Conservation (phyloP, 164 flowering plant species). For the Magnolia officinalis region DNA sequence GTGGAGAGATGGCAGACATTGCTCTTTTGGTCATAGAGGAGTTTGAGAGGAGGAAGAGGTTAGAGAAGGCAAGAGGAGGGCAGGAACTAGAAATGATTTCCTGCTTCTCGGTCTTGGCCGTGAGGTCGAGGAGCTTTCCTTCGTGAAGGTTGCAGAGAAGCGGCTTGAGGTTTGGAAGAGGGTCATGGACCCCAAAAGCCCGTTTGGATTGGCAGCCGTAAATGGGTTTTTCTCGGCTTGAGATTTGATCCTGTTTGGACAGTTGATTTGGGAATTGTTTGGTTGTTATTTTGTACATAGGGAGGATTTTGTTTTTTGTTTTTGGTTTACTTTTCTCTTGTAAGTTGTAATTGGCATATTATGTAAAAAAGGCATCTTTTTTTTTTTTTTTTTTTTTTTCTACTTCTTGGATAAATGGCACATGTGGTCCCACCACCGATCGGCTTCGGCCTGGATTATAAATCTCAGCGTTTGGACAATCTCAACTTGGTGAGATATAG, state of each 20-base stretch:
- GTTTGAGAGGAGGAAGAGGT: constrained; percentile 56
- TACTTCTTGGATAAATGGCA: no score
- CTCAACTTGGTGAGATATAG: no score
- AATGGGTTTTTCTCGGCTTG: constrained; percentile 68
- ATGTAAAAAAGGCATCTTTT: no score
- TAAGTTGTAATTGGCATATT: no score
- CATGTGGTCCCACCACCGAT: no score
- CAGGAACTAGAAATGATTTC: constrained; percentile 20
- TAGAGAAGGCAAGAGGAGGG: constrained; percentile 1
- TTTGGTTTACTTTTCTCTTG: neutral
- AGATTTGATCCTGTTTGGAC: constrained; percentile 2
- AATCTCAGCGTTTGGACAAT: no score
- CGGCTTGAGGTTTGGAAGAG: constrained; percentile 17
- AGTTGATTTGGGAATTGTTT: neutral
- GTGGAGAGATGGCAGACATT: constrained; percentile 55
- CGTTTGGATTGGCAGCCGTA: constrained; percentile 44
- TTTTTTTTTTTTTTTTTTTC: no score
- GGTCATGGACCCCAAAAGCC: constrained; percentile 37
- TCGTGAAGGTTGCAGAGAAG: constrained; percentile 18
- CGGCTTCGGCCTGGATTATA: no score
- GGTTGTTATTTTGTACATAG: neutral
- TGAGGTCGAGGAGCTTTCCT: constrained; percentile 16
- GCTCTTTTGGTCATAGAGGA: constrained; percentile 75
- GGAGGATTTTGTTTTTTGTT: neutral
- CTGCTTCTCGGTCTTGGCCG: constrained; percentile 18